Base-by-base conservation (phyloP, 106 monocot genomes). In the Phalaenopsis aphrodite region DNA sequence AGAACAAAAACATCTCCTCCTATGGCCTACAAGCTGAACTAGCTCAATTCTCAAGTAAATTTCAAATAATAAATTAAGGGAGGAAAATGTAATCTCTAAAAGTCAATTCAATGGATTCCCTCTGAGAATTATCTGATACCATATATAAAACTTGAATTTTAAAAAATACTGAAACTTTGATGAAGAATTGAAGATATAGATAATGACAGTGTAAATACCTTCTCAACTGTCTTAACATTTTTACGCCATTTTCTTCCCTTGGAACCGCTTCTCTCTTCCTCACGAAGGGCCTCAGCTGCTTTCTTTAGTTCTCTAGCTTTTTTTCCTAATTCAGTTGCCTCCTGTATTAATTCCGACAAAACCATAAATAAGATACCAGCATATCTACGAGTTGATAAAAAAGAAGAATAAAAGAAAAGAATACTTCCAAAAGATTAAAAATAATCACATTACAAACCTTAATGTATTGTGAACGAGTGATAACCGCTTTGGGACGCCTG, bases 401-500 rank as follows among this genome's bases (percentile, higher is more conserved):
- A 37, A 75, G 15, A 55, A 41, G 16, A 81, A 79, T 5, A 19
- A 1, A 76, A 42, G 38, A 66, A 80, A 41, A 30, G 41, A 39
- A 61, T 7, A 39, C 52, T 11, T 8, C 15, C 19, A 76, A 76
- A 52, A 17, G 2, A 82, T 39, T 21, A 38, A 30, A 36, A 52
- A 3, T 37, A 41, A 14, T 48, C 24, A 77, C 10, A 82, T 8
- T 3, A 75, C 72, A 56, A 15, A 99, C 94, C 99, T 99, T 99
- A 38, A 99, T 99, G 84, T 99, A 99, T 69, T 99, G 99, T 42
- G 97, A 94, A 11, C 95, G 99, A 78, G 99, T 99, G 77, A 99
- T 99, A 21, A 99, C 99, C 72, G 99, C 91, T 83, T 99, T 99
- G 9, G 94, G 99, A 15, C 94, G 90, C 58, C 93, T 81, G 75